These are phyloP conservation scores for Fusarium devonianum DNA, from an alignment of 2,329 filamentous ascomycete genomes.

Conservation along the genomic window DNA sequence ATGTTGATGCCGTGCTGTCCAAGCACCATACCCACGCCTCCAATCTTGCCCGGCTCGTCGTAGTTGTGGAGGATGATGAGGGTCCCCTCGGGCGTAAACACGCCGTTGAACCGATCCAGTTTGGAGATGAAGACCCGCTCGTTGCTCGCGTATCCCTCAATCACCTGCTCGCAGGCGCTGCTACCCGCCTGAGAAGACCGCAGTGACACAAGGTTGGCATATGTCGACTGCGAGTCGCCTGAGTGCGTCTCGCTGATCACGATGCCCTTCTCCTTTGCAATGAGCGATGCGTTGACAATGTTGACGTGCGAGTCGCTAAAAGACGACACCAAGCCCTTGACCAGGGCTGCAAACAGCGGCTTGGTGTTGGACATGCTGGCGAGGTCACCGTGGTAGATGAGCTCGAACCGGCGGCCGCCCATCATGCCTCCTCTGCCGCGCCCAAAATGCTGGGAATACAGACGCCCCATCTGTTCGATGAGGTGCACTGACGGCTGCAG, in stretches of 20 bases:
- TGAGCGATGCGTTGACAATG: constrained; percentile 80
- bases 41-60: constrained; percentile 83
- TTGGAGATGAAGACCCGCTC: constrained; percentile 73
- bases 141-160: constrained; percentile 72
- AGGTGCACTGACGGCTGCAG: constrained; percentile 79
- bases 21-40: constrained; percentile 74
- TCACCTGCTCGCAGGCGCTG: constrained; percentile 52
- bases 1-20: constrained; percentile 79
- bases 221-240: constrained; percentile 68
- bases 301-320: constrained; percentile 77
- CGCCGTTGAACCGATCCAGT: constrained; percentile 75
- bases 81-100: constrained; percentile 76
- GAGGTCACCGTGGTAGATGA: constrained; percentile 79
- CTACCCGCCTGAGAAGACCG: constrained; percentile 55
- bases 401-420: constrained; percentile 74
- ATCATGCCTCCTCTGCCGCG: constrained; percentile 52
- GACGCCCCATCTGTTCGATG: constrained; percentile 78
- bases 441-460: constrained; percentile 80
- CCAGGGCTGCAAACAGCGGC: constrained; percentile 78
- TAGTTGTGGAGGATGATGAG: constrained; percentile 83
- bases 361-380: constrained; percentile 76
- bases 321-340: constrained; percentile 76
- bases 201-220: constrained; percentile 75
- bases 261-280: constrained; percentile 80
- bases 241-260: constrained; percentile 77